Evolutionary conservation across 305 asterid species (phyloP).

Genomic region (Salvia sclarea): DNA sequence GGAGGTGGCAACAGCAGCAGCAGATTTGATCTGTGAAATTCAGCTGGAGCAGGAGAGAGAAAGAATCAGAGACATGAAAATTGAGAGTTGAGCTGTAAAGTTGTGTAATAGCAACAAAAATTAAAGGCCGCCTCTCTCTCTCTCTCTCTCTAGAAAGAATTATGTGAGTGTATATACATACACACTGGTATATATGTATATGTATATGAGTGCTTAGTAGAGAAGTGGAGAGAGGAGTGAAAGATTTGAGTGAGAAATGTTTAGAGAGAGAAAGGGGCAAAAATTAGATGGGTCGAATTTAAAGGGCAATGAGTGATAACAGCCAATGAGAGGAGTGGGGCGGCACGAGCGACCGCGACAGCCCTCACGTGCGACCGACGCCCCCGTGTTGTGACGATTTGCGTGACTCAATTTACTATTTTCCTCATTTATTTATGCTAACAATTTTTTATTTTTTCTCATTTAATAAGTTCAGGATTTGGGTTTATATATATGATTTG

Average conservation of each 20-base stretch:
- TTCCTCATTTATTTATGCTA: not conserved
- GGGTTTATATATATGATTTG: not conserved
- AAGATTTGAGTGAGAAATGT: conserved; percentile 29
- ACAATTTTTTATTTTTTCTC: not conserved
- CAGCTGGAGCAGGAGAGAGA: conserved; percentile 36
- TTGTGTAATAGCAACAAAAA: conserved; percentile 43
- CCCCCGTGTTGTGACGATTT: conserved; percentile 28
- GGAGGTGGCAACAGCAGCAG: conserved; percentile 30
- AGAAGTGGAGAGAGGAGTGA: conserved; percentile 31
- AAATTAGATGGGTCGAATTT: conserved; percentile 26
- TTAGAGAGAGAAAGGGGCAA: conserved; percentile 12
- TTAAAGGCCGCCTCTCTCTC: conserved; percentile 28
- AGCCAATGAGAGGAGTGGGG: conserved; percentile 31
- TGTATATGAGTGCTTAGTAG: conserved; percentile 24
- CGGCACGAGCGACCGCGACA: conserved; percentile 44
- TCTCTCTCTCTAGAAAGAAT: conserved; percentile 43
- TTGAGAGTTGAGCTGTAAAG: conserved; percentile 55
- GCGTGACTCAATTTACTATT: conserved; percentile 29
- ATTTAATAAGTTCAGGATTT: too few relatives aligned
- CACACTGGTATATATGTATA: too few relatives aligned
- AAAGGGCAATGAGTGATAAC: conserved; percentile 23
- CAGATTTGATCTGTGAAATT: conserved; percentile 48
- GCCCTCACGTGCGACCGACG: conserved; percentile 53
- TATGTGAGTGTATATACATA: conserved; percentile 16
- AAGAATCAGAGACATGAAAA: conserved; percentile 25